Evolutionary conservation across 2,329 filamentous ascomycete species (phyloP).

Genomic region (Claviceps pazoutovae): DNA sequence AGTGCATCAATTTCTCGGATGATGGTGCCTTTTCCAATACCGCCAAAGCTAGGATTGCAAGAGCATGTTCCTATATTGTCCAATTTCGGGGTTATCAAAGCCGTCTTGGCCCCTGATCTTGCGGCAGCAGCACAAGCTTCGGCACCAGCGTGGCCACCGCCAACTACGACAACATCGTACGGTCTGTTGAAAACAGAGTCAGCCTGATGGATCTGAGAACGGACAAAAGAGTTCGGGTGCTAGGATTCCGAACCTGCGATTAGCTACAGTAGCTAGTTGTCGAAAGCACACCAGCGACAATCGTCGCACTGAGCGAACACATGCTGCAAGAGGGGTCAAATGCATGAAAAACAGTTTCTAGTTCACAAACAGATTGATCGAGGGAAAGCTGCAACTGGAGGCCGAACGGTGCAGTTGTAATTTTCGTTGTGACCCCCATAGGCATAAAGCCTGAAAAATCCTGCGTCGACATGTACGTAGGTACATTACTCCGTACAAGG

Average conservation of each 20-base stretch:
- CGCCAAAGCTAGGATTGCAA: slow-evolving; percentile 92
- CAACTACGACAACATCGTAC: slow-evolving; percentile 90
- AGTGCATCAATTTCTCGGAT: slow-evolving; percentile 89
- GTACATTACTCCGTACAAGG: no score
- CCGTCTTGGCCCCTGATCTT: slow-evolving; percentile 75
- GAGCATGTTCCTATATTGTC: slow-evolving; percentile 90
- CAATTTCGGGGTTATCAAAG: slow-evolving; percentile 73
- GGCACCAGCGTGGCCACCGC: slow-evolving; percentile 87
- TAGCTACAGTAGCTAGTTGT: slow-evolving; percentile 18
- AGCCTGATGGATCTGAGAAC: not conserved
- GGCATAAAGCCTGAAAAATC: no score
- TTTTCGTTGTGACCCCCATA: no score
- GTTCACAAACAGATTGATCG: no score
- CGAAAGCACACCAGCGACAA: slow-evolving; percentile 9
- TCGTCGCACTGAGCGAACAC: slow-evolving; percentile 9
- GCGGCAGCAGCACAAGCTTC: slow-evolving; percentile 89
- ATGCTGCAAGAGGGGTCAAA: slow-evolving; percentile 10
- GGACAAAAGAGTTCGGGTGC: not conserved
- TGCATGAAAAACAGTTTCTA: not conserved
- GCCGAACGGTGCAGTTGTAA: no score
- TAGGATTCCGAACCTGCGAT: slow-evolving; percentile 1
- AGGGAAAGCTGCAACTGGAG: no score
- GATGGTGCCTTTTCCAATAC: slow-evolving; percentile 97
- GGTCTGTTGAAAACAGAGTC: slow-evolving; percentile 29
- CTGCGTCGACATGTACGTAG: no score